These are phyloP conservation scores for Mycena floridula DNA, from an alignment of 768 basidiomycete species.

Conservation along the genomic window DNA sequence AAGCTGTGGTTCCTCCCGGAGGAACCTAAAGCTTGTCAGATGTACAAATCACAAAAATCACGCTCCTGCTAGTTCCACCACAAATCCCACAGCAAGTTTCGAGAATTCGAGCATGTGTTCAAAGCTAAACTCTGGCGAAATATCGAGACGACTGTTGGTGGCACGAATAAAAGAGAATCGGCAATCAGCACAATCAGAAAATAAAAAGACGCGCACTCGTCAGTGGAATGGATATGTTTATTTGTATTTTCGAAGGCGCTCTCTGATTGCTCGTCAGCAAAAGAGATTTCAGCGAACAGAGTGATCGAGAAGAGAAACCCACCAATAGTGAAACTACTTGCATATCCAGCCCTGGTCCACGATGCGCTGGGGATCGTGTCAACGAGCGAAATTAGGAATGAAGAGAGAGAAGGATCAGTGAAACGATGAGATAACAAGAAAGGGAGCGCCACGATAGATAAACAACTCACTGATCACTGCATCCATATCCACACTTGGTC, in stretches of 20 bases:
- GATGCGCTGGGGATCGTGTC: constrained; percentile 45
- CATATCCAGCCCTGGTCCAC: constrained; percentile 83
- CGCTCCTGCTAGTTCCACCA: constrained; percentile 64
- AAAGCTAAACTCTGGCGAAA: constrained; percentile 87
- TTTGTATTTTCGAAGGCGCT: constrained; percentile 74
- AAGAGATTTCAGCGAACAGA: constrained; percentile 9
- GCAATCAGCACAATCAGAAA: constrained; percentile 4
- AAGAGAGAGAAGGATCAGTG: too few species aligned
- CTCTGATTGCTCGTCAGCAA: constrained; percentile 34
- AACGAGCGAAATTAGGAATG: constrained; percentile 19
- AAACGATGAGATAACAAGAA: too few species aligned
- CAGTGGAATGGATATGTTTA: constrained; percentile 72
- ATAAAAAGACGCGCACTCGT: constrained; percentile 56
- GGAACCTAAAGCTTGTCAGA: too few species aligned
- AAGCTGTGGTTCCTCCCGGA: too few species aligned
- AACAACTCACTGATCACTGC: constrained; percentile 76
- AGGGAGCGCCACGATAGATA: too few species aligned
- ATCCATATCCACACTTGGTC: constrained; percentile 92
- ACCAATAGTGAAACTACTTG: constrained; percentile 81
- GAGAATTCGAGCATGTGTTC: constrained; percentile 86
- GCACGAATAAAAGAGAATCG: constrained; percentile 12
- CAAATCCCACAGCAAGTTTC: constrained; percentile 76
- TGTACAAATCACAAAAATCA: constrained; percentile 24
- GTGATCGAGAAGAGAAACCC: constrained; percentile 16
- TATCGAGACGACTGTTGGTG: constrained; percentile 65